Conservation (phyloP, 148 eudicot species). For the Heliamphora exappendiculata region DNA sequence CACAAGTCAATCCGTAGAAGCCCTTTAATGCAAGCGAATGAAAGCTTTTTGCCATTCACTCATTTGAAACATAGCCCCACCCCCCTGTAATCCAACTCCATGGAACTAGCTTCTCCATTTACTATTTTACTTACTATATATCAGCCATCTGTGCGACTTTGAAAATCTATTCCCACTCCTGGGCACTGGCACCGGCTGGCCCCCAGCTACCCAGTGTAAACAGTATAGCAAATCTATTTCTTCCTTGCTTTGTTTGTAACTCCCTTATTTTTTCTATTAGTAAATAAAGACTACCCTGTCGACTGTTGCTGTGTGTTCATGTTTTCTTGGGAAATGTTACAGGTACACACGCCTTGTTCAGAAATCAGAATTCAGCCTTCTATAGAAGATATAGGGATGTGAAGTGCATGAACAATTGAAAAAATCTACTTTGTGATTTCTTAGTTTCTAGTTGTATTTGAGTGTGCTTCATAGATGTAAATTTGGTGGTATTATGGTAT, state of each 20-base stretch:
- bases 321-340: background rate
- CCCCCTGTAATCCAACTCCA: background rate
- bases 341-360: background rate
- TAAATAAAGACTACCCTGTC: background rate
- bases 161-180: background rate
- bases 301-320: background rate
- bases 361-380: background rate
- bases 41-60: too few species aligned
- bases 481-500: background rate
- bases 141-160: background rate
- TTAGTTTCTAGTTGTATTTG: background rate
- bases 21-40: background rate
- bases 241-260: too few species aligned
- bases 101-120: background rate
- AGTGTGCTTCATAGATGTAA: background rate
- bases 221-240: background rate
- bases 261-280: too few species aligned
- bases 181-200: too few species aligned
- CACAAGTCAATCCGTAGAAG: background rate
- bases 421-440: background rate
- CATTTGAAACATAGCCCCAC: background rate
- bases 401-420: too few species aligned
- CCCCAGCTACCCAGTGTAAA: background rate
- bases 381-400: background rate
- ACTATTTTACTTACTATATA: background rate